Conservation (phyloP, 176 grass and related monocot genomes). For the Aegilops umbellulata region DNA sequence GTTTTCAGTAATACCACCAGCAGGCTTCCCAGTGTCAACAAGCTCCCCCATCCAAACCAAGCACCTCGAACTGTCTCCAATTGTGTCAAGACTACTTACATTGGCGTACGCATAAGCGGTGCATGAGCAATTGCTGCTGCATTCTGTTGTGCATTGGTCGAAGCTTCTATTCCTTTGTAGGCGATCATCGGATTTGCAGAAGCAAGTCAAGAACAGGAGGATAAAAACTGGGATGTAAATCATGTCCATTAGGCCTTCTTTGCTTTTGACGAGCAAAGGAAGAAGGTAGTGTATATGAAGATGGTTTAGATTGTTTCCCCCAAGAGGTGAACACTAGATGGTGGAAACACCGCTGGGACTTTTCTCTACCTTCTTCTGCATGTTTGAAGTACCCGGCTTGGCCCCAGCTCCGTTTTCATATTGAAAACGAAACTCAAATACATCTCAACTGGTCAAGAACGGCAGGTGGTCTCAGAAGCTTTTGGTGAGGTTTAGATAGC, state of each 20-base stretch:
- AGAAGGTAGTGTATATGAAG: not conserved
- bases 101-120: slow-evolving; percentile 44
- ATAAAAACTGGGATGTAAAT: not conserved
- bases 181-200: slow-evolving; percentile 22
- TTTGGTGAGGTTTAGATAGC: too few relatives aligned
- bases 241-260: not conserved
- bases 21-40: slow-evolving; percentile 24
- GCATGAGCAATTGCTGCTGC: slow-evolving; percentile 46
- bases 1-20: not conserved
- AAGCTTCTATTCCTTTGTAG: slow-evolving; percentile 30
- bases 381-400: too few relatives aligned
- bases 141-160: slow-evolving; percentile 28
- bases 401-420: too few relatives aligned
- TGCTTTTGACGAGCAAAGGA: not conserved
- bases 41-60: slow-evolving; percentile 56
- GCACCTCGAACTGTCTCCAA: slow-evolving; percentile 33
- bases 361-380: too few relatives aligned
- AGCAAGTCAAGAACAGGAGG: not conserved
- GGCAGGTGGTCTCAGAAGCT: too few relatives aligned
- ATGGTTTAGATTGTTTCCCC: too few relatives aligned
- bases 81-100: not conserved
- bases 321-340: too few relatives aligned
- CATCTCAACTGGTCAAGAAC: too few relatives aligned
- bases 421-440: too few relatives aligned
- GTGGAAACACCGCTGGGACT: too few relatives aligned